These are phyloP conservation scores for Aaosphaeria arxii DNA, from an alignment of 2,329 filamentous ascomycete genomes.

Conservation along the genomic window DNA sequence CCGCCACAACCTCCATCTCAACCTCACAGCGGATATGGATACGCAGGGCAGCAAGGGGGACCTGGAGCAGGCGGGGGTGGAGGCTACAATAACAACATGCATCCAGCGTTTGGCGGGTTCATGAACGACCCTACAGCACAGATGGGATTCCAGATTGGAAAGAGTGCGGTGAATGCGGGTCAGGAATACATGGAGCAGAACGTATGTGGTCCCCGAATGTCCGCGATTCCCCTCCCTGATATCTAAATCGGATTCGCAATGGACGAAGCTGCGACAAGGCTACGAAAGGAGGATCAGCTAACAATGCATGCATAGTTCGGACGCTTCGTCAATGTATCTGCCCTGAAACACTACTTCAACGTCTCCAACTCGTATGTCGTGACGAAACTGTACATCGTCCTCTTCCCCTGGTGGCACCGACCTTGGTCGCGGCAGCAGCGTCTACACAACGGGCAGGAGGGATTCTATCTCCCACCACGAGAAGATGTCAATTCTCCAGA, in stretches of 20 bases:
- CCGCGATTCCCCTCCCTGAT: neutral
- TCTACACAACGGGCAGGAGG: slow-evolving; percentile 54
- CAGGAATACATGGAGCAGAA: slow-evolving; percentile 96
- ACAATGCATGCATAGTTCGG: slow-evolving; percentile 54
- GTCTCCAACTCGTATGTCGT: slow-evolving; percentile 96
- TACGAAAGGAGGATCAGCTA: no score
- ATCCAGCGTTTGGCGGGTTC: slow-evolving; percentile 78
- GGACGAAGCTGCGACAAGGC: no score
- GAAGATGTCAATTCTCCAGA: slow-evolving; percentile 97
- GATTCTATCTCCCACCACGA: slow-evolving; percentile 82
- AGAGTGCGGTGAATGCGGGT: slow-evolving; percentile 85
- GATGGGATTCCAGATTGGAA: slow-evolving; percentile 90
- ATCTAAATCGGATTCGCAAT: neutral
- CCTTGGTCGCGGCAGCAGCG: slow-evolving; percentile 92
- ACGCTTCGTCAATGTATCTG: slow-evolving; percentile 85
- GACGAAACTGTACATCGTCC: slow-evolving; percentile 86
- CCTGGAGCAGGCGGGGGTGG: slow-evolving; percentile 11
- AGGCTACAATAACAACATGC: slow-evolving; percentile 35
- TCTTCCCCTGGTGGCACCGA: slow-evolving; percentile 97
- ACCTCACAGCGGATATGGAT: slow-evolving; percentile 65
- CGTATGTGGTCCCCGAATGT: slow-evolving; percentile 50
- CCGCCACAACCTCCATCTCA: slow-evolving; percentile 72
- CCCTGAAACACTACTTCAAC: slow-evolving; percentile 98
- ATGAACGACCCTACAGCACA: slow-evolving; percentile 95
- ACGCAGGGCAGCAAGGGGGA: slow-evolving; percentile 59